A percentile compares a stretch with the other conserved stretches of the same genome.
Evolutionary conservation across 495 filamentous ascomycete species (phyloP).

Genomic region (Evernia prunastri): DNA sequence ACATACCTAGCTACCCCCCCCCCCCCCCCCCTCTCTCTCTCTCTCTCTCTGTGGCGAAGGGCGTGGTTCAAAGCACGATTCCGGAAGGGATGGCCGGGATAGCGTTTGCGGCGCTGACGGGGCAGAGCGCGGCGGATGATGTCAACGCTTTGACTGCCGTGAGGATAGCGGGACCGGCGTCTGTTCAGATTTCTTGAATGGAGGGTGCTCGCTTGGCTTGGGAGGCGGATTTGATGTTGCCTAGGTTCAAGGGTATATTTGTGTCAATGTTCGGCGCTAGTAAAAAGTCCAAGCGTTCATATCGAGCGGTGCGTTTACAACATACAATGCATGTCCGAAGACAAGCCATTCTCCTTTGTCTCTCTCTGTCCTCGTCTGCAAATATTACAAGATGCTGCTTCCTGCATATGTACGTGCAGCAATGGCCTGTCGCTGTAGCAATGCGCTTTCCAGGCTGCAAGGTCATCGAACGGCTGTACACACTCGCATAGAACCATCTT

Average conservation of each 20-base stretch:
- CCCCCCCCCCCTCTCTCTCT: no score
- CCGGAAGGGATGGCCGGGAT: conserved; percentile 16
- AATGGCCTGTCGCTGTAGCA: neutral
- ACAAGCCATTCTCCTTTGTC: no score
- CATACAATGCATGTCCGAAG: no score
- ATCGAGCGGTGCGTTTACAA: neutral
- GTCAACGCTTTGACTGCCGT: conserved; percentile 14
- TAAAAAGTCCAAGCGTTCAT: neutral
- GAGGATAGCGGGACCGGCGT: conserved; percentile 15
- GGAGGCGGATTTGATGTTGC: neutral
- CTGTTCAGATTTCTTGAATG: conserved; percentile 20
- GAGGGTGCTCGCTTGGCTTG: neutral
- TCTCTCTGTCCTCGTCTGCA: no score
- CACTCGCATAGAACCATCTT: neutral
- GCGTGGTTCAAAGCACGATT: conserved; percentile 5
- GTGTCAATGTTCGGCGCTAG: neutral
- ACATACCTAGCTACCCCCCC: no score
- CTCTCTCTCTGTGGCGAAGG: no score
- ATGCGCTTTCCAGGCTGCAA: neutral
- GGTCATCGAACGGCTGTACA: neutral
- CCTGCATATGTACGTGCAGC: neutral
- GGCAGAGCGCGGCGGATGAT: conserved; percentile 8
- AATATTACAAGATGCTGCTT: neutral
- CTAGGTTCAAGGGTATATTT: neutral
- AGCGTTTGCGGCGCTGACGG: conserved; percentile 21